Evolutionary conservation across 2,329 filamentous ascomycete genomes (phyloP), one percentile per base, ranked within the genome.

Genomic region (Arachnopeziza araneosa): DNA sequence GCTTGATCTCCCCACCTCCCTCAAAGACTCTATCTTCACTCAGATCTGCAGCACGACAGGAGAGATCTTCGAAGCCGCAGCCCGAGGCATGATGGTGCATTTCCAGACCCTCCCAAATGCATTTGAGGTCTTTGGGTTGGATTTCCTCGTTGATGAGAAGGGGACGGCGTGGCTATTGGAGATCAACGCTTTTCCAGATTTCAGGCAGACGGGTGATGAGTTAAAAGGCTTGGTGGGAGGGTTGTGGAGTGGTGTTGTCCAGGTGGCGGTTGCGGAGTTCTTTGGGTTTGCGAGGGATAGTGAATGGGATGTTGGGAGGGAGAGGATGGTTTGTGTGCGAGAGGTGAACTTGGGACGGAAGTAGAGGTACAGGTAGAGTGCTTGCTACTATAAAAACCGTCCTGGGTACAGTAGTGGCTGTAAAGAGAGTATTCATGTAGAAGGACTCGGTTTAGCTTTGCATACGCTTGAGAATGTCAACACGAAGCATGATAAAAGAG

Each of bases 171-270:
- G 87, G 85, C 73, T 99, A 69, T 77, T 99, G 59, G 95, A 99
- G 77, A 84, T 96, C 32, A 99, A 99, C 77, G 91, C 93, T 0
- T 99, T 96, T 75, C 95, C 95, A 10, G 95, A 99, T 76, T 98
- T 98, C 71, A 86, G 83, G 70, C 93, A 98, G 83, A 96, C 92
- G 19, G 95, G 95, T 0, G 81, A 82, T 8, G 87, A 89, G 59
- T 75, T 96, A 65, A 84, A 81, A 71, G 83, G 77, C 0, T 75
- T 98, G 50, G 87, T 99, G 24, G 83, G 79, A 22, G 88, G 86
- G 8, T 79, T 99, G 66, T 95, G 96, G 80, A 81, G 84, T 68
- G 89, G 84, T 12, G 87, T 91, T 23, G 79, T 96, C 50, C 79
- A 84, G 59, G 76, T 82, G 64, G 90, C 80, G 1, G 83, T 96